Conservation (phyloP, 768 basidiomycete genomes). For the Lyophyllum decastes region DNA sequence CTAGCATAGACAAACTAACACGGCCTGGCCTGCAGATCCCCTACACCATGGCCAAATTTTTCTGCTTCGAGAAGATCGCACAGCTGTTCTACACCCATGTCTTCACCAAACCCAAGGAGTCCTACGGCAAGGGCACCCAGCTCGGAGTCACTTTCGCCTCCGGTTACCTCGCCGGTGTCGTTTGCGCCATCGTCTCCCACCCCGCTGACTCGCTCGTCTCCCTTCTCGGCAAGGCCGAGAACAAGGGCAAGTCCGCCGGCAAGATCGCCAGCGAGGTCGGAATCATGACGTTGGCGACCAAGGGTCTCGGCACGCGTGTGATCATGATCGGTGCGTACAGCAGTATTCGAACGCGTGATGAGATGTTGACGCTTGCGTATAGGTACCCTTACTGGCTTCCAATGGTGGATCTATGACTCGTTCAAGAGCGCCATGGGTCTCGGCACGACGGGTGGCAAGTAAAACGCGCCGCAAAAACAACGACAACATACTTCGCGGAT, state of each 20-base stretch:
- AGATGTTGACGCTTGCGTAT: background rate
- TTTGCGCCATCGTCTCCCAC: conserved; percentile 95
- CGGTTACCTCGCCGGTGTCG: conserved; percentile 93
- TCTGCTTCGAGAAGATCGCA: conserved; percentile 91
- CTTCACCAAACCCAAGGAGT: conserved; percentile 76
- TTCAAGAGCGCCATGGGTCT: conserved; percentile 86
- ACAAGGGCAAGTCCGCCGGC: conserved; percentile 80
- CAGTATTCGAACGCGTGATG: background rate
- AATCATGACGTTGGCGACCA: conserved; percentile 63
- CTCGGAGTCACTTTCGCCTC: conserved; percentile 88
- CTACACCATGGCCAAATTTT: conserved; percentile 99
- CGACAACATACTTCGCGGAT: background rate
- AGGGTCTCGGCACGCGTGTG: conserved; percentile 86
- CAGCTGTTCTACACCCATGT: conserved; percentile 87
- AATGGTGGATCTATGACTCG: conserved; percentile 93
- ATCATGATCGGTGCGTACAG: conserved; percentile 71
- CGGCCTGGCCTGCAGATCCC: conserved; percentile 61
- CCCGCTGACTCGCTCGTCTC: conserved; percentile 94
- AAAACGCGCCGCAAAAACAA: conserved; percentile 27
- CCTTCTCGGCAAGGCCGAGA: conserved; percentile 85
- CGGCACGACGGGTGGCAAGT: conserved; percentile 89
- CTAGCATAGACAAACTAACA: background rate
- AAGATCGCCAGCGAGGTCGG: conserved; percentile 75
- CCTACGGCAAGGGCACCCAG: conserved; percentile 80
- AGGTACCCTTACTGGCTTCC: conserved; percentile 69